phyloP scores from a whole-genome alignment of 2,329 filamentous ascomycete genomes.

The Penicillium sp. region DNA sequence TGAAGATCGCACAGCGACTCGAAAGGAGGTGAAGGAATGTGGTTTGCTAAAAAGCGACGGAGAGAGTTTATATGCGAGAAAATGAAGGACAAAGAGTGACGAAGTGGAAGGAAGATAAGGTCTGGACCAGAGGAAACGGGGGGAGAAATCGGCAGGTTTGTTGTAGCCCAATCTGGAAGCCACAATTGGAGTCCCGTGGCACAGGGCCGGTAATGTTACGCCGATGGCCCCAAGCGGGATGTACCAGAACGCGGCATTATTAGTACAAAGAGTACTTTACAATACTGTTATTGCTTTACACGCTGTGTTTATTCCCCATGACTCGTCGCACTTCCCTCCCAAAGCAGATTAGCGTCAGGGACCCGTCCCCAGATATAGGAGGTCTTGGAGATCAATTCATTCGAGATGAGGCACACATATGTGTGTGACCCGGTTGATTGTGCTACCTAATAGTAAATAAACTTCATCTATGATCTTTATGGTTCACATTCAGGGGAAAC shows the following conservation, averaged over 20 bases:
- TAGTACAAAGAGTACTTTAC: neutral
- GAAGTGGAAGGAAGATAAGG: slow-evolving; percentile 21
- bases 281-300: slow-evolving; percentile 2
- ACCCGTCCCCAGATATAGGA: slow-evolving; percentile 8
- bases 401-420: neutral
- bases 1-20: slow-evolving; percentile 22
- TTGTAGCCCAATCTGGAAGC: slow-evolving; percentile 8
- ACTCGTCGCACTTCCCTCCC: slow-evolving; percentile 4
- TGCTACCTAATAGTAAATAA: neutral
- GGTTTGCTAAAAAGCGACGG: slow-evolving; percentile 25
- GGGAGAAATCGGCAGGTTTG: slow-evolving; percentile 10
- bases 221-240: neutral
- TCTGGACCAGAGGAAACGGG: slow-evolving; percentile 9
- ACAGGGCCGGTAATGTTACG: slow-evolving; percentile 8
- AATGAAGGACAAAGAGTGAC: slow-evolving; percentile 26
- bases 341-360: slow-evolving; percentile 13
- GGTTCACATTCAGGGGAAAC: too few species aligned
- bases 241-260: neutral
- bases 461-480: too few species aligned
- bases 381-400: too few species aligned
- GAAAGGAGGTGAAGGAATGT: slow-evolving; percentile 15
- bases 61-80: slow-evolving; percentile 5
- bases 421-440: neutral
- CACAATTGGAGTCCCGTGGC: neutral
- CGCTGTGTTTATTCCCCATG: slow-evolving; percentile 1